These are phyloP conservation scores for Kwoniella mangroviensis DNA, from an alignment of 768 basidiomycete genomes.

Conservation along the genomic window DNA sequence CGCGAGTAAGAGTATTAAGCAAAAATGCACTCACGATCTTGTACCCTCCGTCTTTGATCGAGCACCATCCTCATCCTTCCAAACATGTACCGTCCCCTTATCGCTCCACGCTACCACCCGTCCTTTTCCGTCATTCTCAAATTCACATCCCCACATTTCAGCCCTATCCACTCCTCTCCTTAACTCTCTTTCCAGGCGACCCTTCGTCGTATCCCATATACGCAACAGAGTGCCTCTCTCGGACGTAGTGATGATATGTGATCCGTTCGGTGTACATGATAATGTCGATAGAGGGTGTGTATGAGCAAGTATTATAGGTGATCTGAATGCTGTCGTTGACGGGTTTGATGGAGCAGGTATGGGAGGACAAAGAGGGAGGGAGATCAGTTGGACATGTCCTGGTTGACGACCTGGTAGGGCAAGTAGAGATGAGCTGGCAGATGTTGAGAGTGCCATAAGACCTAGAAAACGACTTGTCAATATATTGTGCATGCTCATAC, in stretches of 20 bases:
- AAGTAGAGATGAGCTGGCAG: slow-evolving; percentile 49
- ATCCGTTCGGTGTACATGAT: slow-evolving; percentile 45
- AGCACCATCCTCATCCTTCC: slow-evolving; percentile 44
- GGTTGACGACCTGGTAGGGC: slow-evolving; percentile 58
- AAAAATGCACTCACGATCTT: slow-evolving; percentile 7
- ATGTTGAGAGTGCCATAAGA: slow-evolving; percentile 50
- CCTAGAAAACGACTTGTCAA: slow-evolving; percentile 32
- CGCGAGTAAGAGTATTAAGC: too few relatives aligned
- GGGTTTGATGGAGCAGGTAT: slow-evolving; percentile 5
- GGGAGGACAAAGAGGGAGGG: slow-evolving; percentile 46
- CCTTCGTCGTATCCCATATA: slow-evolving; percentile 53
- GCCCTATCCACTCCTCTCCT: slow-evolving; percentile 56
- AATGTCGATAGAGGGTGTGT: slow-evolving; percentile 52
- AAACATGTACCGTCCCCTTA: slow-evolving; percentile 59
- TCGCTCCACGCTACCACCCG: slow-evolving; percentile 57
- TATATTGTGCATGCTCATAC: too few relatives aligned
- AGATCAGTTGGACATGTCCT: slow-evolving; percentile 58
- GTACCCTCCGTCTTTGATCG: not conserved
- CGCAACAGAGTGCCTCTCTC: slow-evolving; percentile 55
- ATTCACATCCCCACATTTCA: slow-evolving; percentile 54
- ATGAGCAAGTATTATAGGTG: slow-evolving; percentile 57
- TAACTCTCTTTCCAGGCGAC: slow-evolving; percentile 51
- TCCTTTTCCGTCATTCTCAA: slow-evolving; percentile 35
- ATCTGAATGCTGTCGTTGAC: slow-evolving; percentile 42
- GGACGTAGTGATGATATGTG: slow-evolving; percentile 53